Percentiles rank a stretch among this genome's conserved stretches.
These are phyloP conservation scores for Lenzites betulinus DNA, from an alignment of 768 basidiomycete species.

Conservation along the genomic window DNA sequence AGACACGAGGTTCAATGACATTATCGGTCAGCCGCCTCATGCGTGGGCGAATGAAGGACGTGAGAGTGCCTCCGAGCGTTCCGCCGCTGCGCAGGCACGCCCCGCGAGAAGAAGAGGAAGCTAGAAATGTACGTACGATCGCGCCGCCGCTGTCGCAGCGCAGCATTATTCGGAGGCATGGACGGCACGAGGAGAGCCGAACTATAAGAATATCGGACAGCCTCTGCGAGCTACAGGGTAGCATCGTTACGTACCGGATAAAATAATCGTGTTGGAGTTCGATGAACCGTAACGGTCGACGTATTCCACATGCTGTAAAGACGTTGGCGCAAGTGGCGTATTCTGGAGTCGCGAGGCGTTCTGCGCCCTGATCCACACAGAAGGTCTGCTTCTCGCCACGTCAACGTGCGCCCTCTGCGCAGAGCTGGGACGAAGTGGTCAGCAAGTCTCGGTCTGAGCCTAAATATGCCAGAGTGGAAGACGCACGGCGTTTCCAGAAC, in stretches of 20 bases:
- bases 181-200: neutral
- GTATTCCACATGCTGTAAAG: too few relatives aligned
- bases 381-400: too few relatives aligned
- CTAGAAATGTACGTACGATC: neutral
- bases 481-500: too few relatives aligned
- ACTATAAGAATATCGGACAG: neutral
- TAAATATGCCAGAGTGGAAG: too few relatives aligned
- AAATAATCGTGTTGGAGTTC: neutral
- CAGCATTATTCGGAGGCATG: neutral
- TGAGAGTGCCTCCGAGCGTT: neutral
- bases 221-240: neutral
- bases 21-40: neutral
- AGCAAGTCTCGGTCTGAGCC: too few relatives aligned
- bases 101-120: neutral
- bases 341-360: neutral
- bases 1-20: too few relatives aligned
- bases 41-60: neutral
- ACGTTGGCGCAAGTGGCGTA: neutral
- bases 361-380: neutral
- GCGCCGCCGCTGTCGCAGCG: neutral
- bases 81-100: neutral
- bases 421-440: too few relatives aligned
- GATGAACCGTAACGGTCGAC: too few relatives aligned
- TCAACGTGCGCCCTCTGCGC: too few relatives aligned
- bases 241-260: neutral